Conservation (phyloP, 1,284 basidiomycete genomes). For the Agaricales sp. region DNA sequence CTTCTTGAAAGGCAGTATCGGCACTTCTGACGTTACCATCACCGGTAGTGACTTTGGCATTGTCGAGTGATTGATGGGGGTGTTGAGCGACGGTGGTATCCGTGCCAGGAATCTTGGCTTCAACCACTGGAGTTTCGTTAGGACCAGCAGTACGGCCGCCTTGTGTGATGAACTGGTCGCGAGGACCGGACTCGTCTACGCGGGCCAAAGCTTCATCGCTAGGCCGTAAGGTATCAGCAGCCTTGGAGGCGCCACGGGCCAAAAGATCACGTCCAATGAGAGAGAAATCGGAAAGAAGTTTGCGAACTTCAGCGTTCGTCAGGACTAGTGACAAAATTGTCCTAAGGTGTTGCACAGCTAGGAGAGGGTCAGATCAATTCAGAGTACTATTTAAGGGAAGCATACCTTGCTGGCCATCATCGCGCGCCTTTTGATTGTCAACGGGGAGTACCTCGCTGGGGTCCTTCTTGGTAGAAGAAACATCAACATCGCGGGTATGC, state of each 20-base stretch:
- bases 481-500: not conserved
- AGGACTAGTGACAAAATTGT: constrained; percentile 76
- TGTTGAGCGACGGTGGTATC: not conserved
- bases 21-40: not conserved
- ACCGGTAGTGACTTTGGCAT: not conserved
- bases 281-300: constrained; percentile 76
- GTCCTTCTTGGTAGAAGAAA: not conserved
- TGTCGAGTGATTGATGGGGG: not conserved
- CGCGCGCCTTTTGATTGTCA: constrained; percentile 42
- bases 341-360: constrained; percentile 80
- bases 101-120: not conserved
- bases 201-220: constrained; percentile 46
- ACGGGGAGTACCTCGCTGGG: not conserved
- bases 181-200: constrained; percentile 64
- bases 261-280: constrained; percentile 83
- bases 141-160: constrained; percentile 17
- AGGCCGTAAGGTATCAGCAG: constrained; percentile 66
- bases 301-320: constrained; percentile 88
- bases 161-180: constrained; percentile 47
- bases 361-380: not conserved
- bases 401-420: constrained; percentile 53
- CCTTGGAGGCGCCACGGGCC: constrained; percentile 66
- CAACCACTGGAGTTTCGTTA: not conserved
- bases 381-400: not conserved
- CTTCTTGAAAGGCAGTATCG: not conserved